Percentiles rank a stretch among this genome's conserved stretches.
These are phyloP conservation scores for Pulveroboletus sp. DNA, from an alignment of 768 basidiomycete genomes.

Conservation along the genomic window DNA sequence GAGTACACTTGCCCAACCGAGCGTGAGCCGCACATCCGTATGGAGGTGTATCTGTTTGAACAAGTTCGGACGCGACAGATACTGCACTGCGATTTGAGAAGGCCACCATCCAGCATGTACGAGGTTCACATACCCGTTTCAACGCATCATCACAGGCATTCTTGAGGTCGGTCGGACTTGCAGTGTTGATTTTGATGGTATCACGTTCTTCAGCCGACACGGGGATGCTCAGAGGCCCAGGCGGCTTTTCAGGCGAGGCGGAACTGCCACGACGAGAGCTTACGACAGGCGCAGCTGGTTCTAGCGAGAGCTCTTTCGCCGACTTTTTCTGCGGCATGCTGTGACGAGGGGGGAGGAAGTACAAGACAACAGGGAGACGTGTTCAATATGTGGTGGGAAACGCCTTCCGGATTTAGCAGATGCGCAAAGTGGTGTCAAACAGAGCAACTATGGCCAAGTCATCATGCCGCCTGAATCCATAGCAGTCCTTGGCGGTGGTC, in stretches of 20 bases:
- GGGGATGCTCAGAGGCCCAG: conserved; percentile 49
- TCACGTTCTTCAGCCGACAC: conserved; percentile 45
- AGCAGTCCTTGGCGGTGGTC: conserved; percentile 73
- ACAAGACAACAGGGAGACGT: conserved; percentile 15
- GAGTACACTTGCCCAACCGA: conserved; percentile 85
- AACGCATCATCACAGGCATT: conserved; percentile 83
- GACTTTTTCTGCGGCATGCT: conserved; percentile 21
- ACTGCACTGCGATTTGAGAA: conserved; percentile 43
- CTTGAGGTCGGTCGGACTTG: conserved; percentile 54
- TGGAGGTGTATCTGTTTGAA: conserved; percentile 87
- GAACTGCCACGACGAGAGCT: conserved; percentile 26
- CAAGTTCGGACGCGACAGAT: conserved; percentile 69
- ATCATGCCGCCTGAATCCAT: conserved; percentile 35
- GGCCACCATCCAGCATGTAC: not conserved
- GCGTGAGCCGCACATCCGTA: conserved; percentile 79
- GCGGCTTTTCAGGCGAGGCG: conserved; percentile 37
- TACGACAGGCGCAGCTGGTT: conserved; percentile 8
- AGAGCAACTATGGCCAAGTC: no score
- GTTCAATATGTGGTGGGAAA: conserved; percentile 21
- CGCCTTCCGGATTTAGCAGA: not conserved
- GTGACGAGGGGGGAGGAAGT: not conserved
- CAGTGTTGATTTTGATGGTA: conserved; percentile 56
- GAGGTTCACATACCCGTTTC: conserved; percentile 60
- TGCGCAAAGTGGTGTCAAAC: not conserved
- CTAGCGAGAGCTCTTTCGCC: conserved; percentile 9